Conservation (phyloP, 2,329 filamentous ascomycete species). For the Sporothrix globosa region DNA sequence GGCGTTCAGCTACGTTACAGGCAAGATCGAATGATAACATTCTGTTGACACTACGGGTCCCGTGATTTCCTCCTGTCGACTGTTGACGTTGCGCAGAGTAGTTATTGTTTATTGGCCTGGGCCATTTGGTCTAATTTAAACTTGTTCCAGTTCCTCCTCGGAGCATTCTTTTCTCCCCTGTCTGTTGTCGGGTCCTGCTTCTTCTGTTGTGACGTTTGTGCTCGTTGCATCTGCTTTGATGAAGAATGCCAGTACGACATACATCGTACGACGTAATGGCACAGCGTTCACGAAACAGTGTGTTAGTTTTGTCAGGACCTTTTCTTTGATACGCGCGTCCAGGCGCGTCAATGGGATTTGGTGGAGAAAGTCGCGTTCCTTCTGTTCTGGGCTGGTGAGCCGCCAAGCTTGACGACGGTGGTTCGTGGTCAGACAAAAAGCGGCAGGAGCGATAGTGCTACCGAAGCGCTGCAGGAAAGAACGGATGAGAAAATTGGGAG, state of each 20-base stretch:
- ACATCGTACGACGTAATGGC: not conserved
- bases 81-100: not conserved
- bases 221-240: not conserved
- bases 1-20: not conserved
- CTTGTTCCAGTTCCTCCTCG: conserved; percentile 7
- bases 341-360: conserved; percentile 27
- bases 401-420: not conserved
- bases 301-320: not conserved
- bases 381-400: conserved; percentile 12
- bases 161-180: not conserved
- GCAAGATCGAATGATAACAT: not conserved
- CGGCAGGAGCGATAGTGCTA: conserved; percentile 13
- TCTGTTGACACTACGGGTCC: not conserved
- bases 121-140: not conserved
- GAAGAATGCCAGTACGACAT: not conserved
- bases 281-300: not conserved
- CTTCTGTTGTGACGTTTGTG: not conserved
- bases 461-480: conserved; percentile 17
- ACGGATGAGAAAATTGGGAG: conserved; percentile 16
- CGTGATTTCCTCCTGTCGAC: conserved; percentile 3
- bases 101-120: not conserved
- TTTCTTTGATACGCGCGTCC: conserved; percentile 9
- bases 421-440: not conserved
- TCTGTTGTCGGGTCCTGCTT: not conserved
- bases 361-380: conserved; percentile 27